phyloP scores from a whole-genome alignment of 2,329 filamentous ascomycete species.

The Colletotrichum gloeosporioides region DNA sequence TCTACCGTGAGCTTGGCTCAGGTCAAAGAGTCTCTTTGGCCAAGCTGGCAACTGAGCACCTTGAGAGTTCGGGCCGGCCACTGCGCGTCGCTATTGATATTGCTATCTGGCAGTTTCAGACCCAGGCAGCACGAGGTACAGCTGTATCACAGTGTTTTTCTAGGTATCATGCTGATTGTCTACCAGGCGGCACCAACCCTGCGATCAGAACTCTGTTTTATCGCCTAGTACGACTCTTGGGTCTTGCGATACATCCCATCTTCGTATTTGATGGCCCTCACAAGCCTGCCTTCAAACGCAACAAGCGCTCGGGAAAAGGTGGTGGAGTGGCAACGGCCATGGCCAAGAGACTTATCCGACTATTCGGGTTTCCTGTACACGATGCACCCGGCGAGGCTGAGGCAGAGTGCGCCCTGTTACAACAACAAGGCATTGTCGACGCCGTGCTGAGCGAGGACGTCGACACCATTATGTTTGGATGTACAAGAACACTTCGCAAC shows the following conservation, averaged over 20 bases:
- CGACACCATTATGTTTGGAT: constrained; percentile 97
- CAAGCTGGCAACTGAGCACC: constrained; percentile 80
- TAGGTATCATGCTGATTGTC: not conserved
- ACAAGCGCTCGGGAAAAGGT: constrained; percentile 73
- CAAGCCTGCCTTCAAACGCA: constrained; percentile 87
- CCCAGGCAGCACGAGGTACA: constrained; percentile 76
- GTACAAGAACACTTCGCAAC: constrained; percentile 77
- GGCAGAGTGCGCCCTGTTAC: constrained; percentile 90
- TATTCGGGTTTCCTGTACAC: constrained; percentile 86
- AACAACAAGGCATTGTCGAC: constrained; percentile 83
- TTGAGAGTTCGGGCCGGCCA: constrained; percentile 73
- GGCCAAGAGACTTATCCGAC: constrained; percentile 81
- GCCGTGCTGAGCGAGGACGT: constrained; percentile 96
- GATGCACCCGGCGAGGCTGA: constrained; percentile 94
- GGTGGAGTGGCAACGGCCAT: constrained; percentile 73
- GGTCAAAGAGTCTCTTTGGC: constrained; percentile 81
- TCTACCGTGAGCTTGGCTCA: constrained; percentile 87
- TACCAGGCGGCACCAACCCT: constrained; percentile 80
- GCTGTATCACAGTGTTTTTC: not conserved
- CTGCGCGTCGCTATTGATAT: constrained; percentile 91
- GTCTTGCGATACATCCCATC: constrained; percentile 80
- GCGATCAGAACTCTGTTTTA: constrained; percentile 93
- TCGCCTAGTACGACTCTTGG: constrained; percentile 78
- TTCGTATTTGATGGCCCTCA: constrained; percentile 91
- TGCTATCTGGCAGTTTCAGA: constrained; percentile 97